Percentiles rank a stretch among this genome's conserved stretches.
Conservation (phyloP, 352 stramenopile genomes). For the Phytophthora uliginosa region DNA sequence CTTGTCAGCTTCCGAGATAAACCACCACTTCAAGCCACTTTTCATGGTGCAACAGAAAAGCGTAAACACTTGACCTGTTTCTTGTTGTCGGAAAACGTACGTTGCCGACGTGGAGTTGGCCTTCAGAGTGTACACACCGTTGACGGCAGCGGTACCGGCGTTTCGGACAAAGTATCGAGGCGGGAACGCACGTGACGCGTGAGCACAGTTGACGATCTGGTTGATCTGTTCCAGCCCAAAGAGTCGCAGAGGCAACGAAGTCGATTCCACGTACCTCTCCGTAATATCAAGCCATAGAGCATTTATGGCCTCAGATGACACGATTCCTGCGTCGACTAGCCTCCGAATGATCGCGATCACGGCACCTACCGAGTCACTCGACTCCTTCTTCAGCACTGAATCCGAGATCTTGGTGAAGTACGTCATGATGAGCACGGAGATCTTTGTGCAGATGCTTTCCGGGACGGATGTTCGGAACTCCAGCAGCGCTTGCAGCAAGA, state of each 20-base stretch:
- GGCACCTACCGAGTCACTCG: slow-evolving; percentile 82
- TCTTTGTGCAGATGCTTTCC: slow-evolving; percentile 67
- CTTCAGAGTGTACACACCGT: slow-evolving; percentile 95
- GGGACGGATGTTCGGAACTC: slow-evolving; percentile 78
- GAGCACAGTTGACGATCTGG: slow-evolving; percentile 92
- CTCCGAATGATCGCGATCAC: slow-evolving; percentile 85
- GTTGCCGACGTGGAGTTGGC: slow-evolving; percentile 67
- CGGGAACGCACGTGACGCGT: slow-evolving; percentile 87
- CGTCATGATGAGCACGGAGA: slow-evolving; percentile 85
- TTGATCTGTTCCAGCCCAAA: slow-evolving; percentile 96
- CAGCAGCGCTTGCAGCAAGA: slow-evolving; percentile 83
- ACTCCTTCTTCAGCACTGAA: slow-evolving; percentile 87
- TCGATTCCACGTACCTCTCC: slow-evolving; percentile 90
- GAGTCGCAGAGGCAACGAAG: slow-evolving; percentile 93
- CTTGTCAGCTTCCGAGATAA: slow-evolving; percentile 98
- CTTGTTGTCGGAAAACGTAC: slow-evolving; percentile 79
- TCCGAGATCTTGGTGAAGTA: slow-evolving; percentile 86
- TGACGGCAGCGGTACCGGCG: slow-evolving; percentile 93
- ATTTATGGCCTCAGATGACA: slow-evolving; percentile 69
- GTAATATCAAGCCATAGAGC: slow-evolving; percentile 87
- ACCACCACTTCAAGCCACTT: slow-evolving; percentile 99
- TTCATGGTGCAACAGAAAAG: slow-evolving; percentile 99
- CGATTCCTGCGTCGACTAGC: slow-evolving; percentile 73
- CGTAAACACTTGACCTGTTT: slow-evolving; percentile 90
- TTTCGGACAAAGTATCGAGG: slow-evolving; percentile 89